Base-by-base conservation (phyloP, 345 rosid genomes). In the Brassica carinata region DNA sequence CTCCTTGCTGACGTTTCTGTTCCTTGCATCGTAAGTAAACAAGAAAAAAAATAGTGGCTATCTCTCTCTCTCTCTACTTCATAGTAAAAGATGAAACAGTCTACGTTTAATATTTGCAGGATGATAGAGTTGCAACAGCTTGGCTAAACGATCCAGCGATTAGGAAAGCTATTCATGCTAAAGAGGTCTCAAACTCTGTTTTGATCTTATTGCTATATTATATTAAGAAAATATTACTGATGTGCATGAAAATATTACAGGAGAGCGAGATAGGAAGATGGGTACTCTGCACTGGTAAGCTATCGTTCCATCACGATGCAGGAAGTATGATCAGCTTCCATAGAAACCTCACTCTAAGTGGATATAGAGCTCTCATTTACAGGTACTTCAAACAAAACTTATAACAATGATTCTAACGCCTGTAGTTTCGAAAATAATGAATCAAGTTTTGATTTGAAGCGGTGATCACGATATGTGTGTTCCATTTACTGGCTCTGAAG, bases 401-500 rank as follows among this genome's bases (percentile, higher is more conserved):
- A 15, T 17, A 34, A 6, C 36, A 74, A 67, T 63, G 65, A 43
- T 51, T 27, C 6, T 36, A 3, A 69, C 17, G n/a, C 64, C 66
- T 62, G 14, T 10, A 3, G 34, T 36, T 65, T 65, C 31, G 53
- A 67, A 18, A 73, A 3, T 73, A 61, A 67, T 30, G 64, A 58
- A 79, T 40, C 31, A 36, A 64, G 17, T 17, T 69, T 69, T 66
- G 30, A 2, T 6, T 15, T 77, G 82, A 71, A 95, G 98, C 11
- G 99, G 96, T 69, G 99, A 95, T 88, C 98, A 91, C 43, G 97
- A 91, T 81, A 86, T 95, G 98, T 93, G 98, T 63, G 94, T 95
- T 75, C 99, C 99, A 3, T 95, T 64, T 85, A 93, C 99, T 0
- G 97, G 99, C 31, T 89, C 90, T 55, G 76, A 93, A 84, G 99